Evolutionary conservation across 2,329 filamentous ascomycete species (phyloP), one percentile per base, ranked within the genome.

Genomic region (Lecanoromycetidae sp.): DNA sequence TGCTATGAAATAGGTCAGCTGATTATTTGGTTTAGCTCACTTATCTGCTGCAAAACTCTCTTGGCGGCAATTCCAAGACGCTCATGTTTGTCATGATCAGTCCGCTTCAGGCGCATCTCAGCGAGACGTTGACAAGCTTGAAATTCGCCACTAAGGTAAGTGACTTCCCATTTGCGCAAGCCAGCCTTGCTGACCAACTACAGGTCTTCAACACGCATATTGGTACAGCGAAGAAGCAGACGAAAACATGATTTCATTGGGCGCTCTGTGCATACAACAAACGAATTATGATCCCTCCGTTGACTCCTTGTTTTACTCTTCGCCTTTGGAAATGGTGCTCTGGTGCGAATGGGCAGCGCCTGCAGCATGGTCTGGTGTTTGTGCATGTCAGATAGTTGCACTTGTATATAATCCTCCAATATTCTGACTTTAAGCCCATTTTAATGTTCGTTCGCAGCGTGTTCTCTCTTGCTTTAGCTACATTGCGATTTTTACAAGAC

Each of bases 71-170:
- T 64, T 91, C 84, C 57, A 94, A 95, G 68, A 98, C 91, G 0
- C 80, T 98, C 58, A 98, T 98, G 91, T 94, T 98, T 63, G 87
- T 96, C 62, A 96, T 96, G 88, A 84, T 94, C 48, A 91, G 84
- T 57, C 91, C 91, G 27, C 70, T 96, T 50, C 85, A 93, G 68
- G 84, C 80, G 5, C 91, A 96, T 68, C 71, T 95, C 54, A 84
- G 82, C 59, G 91, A 98, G 71, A 95, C 88, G 3, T 71, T 95
- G 61, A 94, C 88, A 36, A 95, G 87, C 71, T 72, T 98, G 64
- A 83, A 91, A 59, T 98, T 98, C 65, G 91, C 91, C 13, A 93
- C 86, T 27, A 96, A 94, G 75, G 87, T 87, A n/a, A 12, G 29
- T 19, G 6, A 17, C 5, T 4, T 2, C 12, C 29, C 22, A 19